Evolutionary conservation across 129 eudicot genomes (phyloP), one percentile per base, ranked within the genome.

Genomic region (Artemisia annua): DNA sequence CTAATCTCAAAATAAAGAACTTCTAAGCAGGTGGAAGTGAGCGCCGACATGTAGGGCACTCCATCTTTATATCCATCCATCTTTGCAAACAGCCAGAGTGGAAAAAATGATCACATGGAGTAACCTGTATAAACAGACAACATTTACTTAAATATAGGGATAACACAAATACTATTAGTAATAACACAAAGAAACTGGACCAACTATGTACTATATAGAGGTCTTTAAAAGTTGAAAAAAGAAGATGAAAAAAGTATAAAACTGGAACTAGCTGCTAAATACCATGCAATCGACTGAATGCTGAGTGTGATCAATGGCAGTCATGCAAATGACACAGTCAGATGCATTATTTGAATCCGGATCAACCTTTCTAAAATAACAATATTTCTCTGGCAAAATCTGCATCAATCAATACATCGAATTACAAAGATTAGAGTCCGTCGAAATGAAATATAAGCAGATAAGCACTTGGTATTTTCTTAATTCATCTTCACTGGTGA

Each of bases 41-140:
- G 58, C 98, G 96, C 2, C 98, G 83, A 71, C 98, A 94, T 1
- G 98, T 94, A 54, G 98, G 98, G 83, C 98, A 94, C 87, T 90
- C 98, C 98, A 94, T 94, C 63, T 94, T 94, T 68, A 94, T 82
- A 78, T 94, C 98, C 98, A 94, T 94, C 98, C 98, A 94, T 80
- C 97, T 84, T 86, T 90, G 98, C 76, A 94, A 85, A 67, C 98
- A 94, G 48, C 96, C 89, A 26, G 97, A 84, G 83, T 94, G 98
- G 86, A 94, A 94, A 87, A 86, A 90, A 83, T 94, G 98, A 73
- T 94, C 98, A 55, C 98, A 94, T 16, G 98, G 98, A 30, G 98
- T 94, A 61, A 90, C 97, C 98, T 94, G 69, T 19, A 76, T 16
- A 68, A 13, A 52, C 57, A 17, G 15, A 48, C 13, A 58, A 68